Conservation (phyloP, 192 early-diverging fungal genomes). For the Rhizoclosmatium sp. region DNA sequence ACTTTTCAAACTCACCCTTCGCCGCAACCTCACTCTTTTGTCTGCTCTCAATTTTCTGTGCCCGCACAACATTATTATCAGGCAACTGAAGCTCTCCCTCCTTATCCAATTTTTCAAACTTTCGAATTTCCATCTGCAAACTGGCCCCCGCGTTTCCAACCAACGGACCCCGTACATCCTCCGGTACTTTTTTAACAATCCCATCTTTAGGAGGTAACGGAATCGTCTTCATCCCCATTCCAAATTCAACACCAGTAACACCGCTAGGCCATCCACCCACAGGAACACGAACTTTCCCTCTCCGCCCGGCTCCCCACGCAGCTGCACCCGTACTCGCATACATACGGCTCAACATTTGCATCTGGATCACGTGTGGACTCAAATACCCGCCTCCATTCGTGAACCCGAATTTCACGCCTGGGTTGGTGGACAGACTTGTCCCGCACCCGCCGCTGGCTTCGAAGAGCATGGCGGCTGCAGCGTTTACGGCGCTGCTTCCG, state of each 20-base stretch:
- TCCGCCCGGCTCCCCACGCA: conserved; percentile 26
- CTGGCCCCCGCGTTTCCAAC: conserved; percentile 12
- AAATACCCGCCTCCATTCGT: conserved; percentile 24
- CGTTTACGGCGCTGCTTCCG: conserved; percentile 23
- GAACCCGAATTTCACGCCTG: not conserved
- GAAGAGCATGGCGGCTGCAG: conserved; percentile 14
- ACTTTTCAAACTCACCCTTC: not conserved
- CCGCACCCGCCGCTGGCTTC: not conserved
- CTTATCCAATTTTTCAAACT: conserved; percentile 6
- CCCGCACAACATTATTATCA: not conserved
- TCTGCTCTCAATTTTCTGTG: not conserved
- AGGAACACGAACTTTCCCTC: conserved; percentile 23
- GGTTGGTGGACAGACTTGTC: not conserved
- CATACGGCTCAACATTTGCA: conserved; percentile 33
- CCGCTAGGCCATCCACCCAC: conserved; percentile 34
- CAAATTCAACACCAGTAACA: conserved; percentile 20
- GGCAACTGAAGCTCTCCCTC: not conserved
- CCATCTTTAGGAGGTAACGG: not conserved
- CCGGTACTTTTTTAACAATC: not conserved
- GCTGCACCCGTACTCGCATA: conserved; percentile 21
- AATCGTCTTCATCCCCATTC: conserved; percentile 35
- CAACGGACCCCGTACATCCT: conserved; percentile 26
- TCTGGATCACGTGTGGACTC: conserved; percentile 32
- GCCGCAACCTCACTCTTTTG: not conserved
- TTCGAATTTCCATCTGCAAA: conserved; percentile 23